Conservation (phyloP, 2,329 filamentous ascomycete genomes). For the Fusarium solani-melongenae region DNA sequence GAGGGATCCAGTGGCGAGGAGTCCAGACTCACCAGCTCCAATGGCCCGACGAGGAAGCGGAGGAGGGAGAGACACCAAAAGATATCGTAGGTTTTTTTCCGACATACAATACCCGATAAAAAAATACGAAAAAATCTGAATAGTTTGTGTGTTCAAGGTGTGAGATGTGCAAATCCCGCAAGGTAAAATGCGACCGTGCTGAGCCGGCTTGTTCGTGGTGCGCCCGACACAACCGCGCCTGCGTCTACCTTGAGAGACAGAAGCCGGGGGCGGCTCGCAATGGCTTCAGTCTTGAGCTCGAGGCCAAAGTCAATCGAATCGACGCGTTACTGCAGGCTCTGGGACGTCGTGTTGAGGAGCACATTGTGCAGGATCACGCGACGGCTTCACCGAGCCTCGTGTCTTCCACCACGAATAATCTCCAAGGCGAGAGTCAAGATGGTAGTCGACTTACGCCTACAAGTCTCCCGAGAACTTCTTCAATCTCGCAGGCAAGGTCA, state of each 20-base stretch:
- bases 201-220: slow-evolving; percentile 78
- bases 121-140: background rate
- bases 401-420: slow-evolving; percentile 49
- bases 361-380: slow-evolving; percentile 51
- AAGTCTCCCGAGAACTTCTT: slow-evolving; percentile 29
- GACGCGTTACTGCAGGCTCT: slow-evolving; percentile 57
- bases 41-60: slow-evolving; percentile 49
- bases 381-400: slow-evolving; percentile 33
- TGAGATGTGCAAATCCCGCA: slow-evolving; percentile 58
- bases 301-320: slow-evolving; percentile 64
- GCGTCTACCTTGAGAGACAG: slow-evolving; percentile 77
- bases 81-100: slow-evolving; percentile 51
- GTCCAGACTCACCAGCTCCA: slow-evolving; percentile 30
- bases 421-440: slow-evolving; percentile 46
- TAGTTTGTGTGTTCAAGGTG: slow-evolving; percentile 44
- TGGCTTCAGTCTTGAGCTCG: slow-evolving; percentile 71
- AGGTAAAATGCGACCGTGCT: slow-evolving; percentile 62
- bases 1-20: slow-evolving; percentile 54
- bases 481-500: slow-evolving; percentile 49
- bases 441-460: slow-evolving; percentile 35
- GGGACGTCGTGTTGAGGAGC: slow-evolving; percentile 56
- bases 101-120: background rate
- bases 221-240: slow-evolving; percentile 71
- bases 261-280: slow-evolving; percentile 73
- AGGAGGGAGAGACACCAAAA: slow-evolving; percentile 56